Evolutionary conservation across 306 rosid genomes (phyloP).

Genomic region (Quercus alba): DNA sequence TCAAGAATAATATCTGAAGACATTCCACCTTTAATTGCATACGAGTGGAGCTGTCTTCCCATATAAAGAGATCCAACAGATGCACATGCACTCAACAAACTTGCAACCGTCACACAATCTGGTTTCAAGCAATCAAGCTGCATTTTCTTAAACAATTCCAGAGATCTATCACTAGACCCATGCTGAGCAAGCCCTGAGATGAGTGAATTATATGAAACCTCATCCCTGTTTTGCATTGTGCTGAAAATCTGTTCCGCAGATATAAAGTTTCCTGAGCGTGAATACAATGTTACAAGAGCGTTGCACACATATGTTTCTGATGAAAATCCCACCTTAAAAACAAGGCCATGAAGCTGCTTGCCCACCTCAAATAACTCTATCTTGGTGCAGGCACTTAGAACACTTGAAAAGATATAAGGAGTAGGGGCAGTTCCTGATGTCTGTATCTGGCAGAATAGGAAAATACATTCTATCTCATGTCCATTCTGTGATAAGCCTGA

Average conservation of each 20-base stretch:
- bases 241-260: slow-evolving; percentile 62
- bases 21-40: slow-evolving; percentile 74
- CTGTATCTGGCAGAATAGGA: slow-evolving; percentile 68
- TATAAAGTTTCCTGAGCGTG: slow-evolving; percentile 52
- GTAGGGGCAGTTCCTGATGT: slow-evolving; percentile 52
- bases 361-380: slow-evolving; percentile 45
- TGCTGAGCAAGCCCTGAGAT: slow-evolving; percentile 82
- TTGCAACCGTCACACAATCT: slow-evolving; percentile 75
- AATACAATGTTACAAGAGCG: slow-evolving; percentile 75
- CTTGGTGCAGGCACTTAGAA: slow-evolving; percentile 77
- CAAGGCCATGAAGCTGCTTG: slow-evolving; percentile 74
- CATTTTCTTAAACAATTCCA: slow-evolving; percentile 67
- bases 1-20: slow-evolving; percentile 73
- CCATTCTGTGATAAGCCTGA: slow-evolving; percentile 80
- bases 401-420: slow-evolving; percentile 76
- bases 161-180: slow-evolving; percentile 57
- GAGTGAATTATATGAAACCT: slow-evolving; percentile 80
- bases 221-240: slow-evolving; percentile 57
- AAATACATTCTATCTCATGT: slow-evolving; percentile 63
- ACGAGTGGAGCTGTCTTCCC: slow-evolving; percentile 79
- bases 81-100: slow-evolving; percentile 79
- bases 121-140: slow-evolving; percentile 60
- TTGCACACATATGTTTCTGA: slow-evolving; percentile 78
- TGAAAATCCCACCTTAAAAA: slow-evolving; percentile 69
- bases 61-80: slow-evolving; percentile 48